Evolutionary conservation across 768 basidiomycete genomes (phyloP).

Genomic region (Termitomyces sp.): DNA sequence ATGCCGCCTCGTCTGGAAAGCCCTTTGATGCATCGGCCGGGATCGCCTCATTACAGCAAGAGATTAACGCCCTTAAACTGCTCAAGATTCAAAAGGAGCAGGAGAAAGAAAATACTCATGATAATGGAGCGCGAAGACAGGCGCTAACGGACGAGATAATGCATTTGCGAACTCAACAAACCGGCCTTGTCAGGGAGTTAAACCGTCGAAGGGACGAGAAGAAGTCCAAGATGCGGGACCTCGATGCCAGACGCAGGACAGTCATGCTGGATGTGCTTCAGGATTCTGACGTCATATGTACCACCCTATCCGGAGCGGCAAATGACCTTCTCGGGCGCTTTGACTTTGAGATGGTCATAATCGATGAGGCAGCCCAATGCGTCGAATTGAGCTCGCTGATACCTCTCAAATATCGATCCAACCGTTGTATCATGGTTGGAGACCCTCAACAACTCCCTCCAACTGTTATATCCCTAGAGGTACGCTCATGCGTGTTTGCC

Average conservation of each 20-base stretch:
- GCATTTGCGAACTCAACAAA: constrained; percentile 58
- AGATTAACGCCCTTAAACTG: constrained; percentile 66
- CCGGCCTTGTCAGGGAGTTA: constrained; percentile 58
- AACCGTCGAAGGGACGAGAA: constrained; percentile 80
- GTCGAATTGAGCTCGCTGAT: constrained; percentile 94
- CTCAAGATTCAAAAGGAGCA: constrained; percentile 50
- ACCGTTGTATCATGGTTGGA: constrained; percentile 90
- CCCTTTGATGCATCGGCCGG: constrained; percentile 50
- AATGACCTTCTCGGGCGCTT: constrained; percentile 79
- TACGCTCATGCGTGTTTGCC: constrained; percentile 10
- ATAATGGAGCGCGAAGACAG: constrained; percentile 48
- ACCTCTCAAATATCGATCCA: constrained; percentile 83
- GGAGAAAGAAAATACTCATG: constrained; percentile 51
- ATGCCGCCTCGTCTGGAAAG: constrained; percentile 25
- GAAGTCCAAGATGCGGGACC: constrained; percentile 71
- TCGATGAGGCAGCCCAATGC: constrained; percentile 97
- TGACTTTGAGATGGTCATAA: constrained; percentile 93
- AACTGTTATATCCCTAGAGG: constrained; percentile 55
- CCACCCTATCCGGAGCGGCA: constrained; percentile 89
- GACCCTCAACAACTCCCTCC: constrained; percentile 96
- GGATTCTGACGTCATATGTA: constrained; percentile 91
- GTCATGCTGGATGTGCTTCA: constrained; percentile 70
- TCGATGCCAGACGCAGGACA: constrained; percentile 76
- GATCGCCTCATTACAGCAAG: constrained; percentile 52
- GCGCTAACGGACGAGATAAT: constrained; percentile 68